Percentiles rank a stretch among this genome's conserved stretches.
These are phyloP conservation scores for Phytopythium helicoides DNA, from an alignment of 352 stramenopile genomes.

Conservation along the genomic window DNA sequence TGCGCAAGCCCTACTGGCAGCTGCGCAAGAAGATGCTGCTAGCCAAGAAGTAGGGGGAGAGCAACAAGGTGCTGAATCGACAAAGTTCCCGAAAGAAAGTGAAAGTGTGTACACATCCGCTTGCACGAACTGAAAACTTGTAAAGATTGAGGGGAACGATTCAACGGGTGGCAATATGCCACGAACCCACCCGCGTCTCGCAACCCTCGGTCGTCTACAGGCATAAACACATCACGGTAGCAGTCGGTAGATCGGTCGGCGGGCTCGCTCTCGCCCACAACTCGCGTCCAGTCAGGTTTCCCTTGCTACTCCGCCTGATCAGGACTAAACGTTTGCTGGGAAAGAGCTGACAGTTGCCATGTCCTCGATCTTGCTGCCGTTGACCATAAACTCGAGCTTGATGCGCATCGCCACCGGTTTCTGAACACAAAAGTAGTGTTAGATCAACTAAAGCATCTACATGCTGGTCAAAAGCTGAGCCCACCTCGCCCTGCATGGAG, in stretches of 20 bases:
- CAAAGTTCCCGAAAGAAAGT: too few species aligned
- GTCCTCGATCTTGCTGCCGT: conserved; percentile 83
- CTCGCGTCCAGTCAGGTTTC: neutral
- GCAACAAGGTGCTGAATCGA: too few species aligned
- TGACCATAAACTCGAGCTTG: conserved; percentile 82
- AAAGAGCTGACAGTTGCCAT: conserved; percentile 82
- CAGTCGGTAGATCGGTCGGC: neutral
- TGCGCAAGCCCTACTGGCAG: conserved; percentile 73
- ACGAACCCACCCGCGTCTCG: too few species aligned
- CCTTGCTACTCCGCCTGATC: conserved; percentile 7
- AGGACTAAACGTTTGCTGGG: conserved; percentile 58
- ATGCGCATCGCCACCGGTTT: conserved; percentile 88
- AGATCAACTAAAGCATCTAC: neutral
- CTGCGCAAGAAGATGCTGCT: conserved; percentile 43
- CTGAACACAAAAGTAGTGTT: conserved; percentile 26
- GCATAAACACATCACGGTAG: conserved; percentile 6
- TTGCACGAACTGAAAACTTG: too few species aligned
- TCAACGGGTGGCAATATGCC: too few species aligned
- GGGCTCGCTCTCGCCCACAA: neutral
- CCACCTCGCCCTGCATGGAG: conserved; percentile 90
- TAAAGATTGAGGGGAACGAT: too few species aligned
- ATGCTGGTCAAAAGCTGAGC: neutral
- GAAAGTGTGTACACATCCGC: too few species aligned
- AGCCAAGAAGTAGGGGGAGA: conserved; percentile 16
- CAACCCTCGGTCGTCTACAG: conserved; percentile 9